phyloP scores from a whole-genome alignment of 306 rosid genomes.

The Urtica urens region DNA sequence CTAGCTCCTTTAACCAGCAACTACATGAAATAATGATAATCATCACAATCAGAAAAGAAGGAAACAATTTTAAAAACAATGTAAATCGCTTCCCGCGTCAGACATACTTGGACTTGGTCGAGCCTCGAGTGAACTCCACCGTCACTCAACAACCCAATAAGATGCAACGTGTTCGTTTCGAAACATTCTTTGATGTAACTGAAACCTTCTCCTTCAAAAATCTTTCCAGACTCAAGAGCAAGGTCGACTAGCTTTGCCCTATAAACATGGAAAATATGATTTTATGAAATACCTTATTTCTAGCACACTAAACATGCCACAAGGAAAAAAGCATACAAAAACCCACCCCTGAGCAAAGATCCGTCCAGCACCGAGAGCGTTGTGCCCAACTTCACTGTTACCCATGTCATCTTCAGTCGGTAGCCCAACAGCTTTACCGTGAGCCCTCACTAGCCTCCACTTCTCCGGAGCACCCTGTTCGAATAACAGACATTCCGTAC shows the following conservation, averaged over 20 bases:
- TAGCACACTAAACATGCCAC: background rate
- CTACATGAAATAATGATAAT: slow-evolving; percentile 28
- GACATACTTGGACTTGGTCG: slow-evolving; percentile 56
- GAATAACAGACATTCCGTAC: background rate
- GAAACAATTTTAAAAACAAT: background rate
- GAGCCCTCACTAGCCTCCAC: slow-evolving; percentile 93
- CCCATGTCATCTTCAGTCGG: slow-evolving; percentile 99
- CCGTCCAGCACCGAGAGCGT: slow-evolving; percentile 98
- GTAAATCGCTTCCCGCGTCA: background rate
- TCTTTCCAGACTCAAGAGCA: slow-evolving; percentile 84
- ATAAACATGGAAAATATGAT: slow-evolving; percentile 5
- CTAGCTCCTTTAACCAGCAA: slow-evolving; percentile 78
- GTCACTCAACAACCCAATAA: slow-evolving; percentile 76
- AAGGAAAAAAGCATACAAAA: background rate
- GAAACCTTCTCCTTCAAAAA: slow-evolving; percentile 74
- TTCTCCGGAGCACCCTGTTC: slow-evolving; percentile 66
- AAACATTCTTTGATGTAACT: slow-evolving; percentile 63
- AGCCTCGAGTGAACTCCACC: slow-evolving; percentile 93
- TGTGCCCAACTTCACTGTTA: slow-evolving; percentile 97
- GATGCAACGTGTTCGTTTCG: slow-evolving; percentile 67
- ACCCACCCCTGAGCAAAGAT: slow-evolving; percentile 87
- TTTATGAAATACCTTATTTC: background rate
- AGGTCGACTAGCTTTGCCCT: slow-evolving; percentile 93
- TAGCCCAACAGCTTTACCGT: slow-evolving; percentile 88
- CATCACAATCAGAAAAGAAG: slow-evolving; percentile 6